Base-by-base conservation (phyloP, 352 stramenopile genomes). In the Aphanomyces cochlioides region DNA sequence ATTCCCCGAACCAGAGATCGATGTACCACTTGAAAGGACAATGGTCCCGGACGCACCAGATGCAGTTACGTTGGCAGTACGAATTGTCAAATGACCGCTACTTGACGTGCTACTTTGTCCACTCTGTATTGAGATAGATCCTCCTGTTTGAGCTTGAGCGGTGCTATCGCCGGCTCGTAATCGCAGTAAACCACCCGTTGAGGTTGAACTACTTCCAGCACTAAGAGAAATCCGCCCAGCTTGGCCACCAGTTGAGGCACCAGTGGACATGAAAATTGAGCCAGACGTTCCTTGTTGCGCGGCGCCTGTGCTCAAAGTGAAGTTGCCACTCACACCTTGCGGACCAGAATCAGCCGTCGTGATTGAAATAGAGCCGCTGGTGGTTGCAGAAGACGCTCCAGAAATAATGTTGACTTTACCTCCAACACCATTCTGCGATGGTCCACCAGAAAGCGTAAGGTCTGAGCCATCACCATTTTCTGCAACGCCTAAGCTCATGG, bases 401-500 rank as follows among this genome's bases (percentile, higher is more conserved):
- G 68, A 69, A 7, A 59, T 6, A 7, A 69, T 8, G 17, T 36
- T 69, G 5, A 73, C 34, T 43, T 36, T 75, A 65, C 53, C 56
- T 10, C 67, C 65, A 56, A 77, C 74, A 12, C 78, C 77, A 15
- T 69, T 73, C 37, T 56, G 76, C 38, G 81, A 82, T 15, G 56
- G 65, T 40, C 83, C 84, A 67, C 78, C 80, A 34, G 69, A 72
- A 28, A 90, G 65, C 12, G 69, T 77, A 41, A 85, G 53, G 56
- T 85, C 77, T 5, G 80, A 79, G 47, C 83, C 81, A 36, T 58
- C 54, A 21, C 70, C 69, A n/a, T 60, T 68, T 40, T 75, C 72
- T 7, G 79, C 74, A 38, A 58, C 72, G 19, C 83, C 83, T 21
- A 87, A 77, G 53, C 74, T 75, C 71, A 87, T 66, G 15, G 75